Evolutionary conservation across 352 stramenopile species (phyloP).

Genomic region (Pythium myriotylum): DNA sequence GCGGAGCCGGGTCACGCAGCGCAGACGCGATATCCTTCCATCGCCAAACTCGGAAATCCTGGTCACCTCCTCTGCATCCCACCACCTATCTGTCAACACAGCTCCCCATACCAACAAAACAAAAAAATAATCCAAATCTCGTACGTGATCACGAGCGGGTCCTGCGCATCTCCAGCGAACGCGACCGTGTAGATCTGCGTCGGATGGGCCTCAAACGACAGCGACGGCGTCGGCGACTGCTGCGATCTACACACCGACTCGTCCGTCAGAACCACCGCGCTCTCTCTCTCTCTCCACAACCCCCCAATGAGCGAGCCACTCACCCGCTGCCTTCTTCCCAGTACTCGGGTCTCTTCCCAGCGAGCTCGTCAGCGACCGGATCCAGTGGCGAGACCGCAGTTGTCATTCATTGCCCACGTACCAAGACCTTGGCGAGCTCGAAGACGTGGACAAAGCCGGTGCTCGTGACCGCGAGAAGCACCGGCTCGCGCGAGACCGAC

Average conservation of each 20-base stretch:
- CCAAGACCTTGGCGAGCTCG: conserved; percentile 44
- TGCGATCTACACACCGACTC: conserved; percentile 28
- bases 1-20: conserved; percentile 30
- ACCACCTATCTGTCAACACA: neutral
- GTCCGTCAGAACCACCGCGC: neutral
- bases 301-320: neutral
- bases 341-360: conserved; percentile 25
- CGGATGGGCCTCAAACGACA: conserved; percentile 69
- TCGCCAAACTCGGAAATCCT: conserved; percentile 78
- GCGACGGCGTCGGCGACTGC: conserved; percentile 44
- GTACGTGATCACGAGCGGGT: conserved; percentile 69
- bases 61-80: conserved; percentile 57
- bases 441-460: conserved; percentile 65
- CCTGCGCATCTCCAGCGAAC: conserved; percentile 56
- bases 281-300: neutral
- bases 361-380: neutral
- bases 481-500: conserved; percentile 29
- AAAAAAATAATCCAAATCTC: too few relatives aligned
- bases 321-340: conserved; percentile 24
- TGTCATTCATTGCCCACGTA: too few relatives aligned
- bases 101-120: too few relatives aligned
- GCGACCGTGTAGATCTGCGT: conserved; percentile 76
- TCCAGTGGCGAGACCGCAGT: neutral
- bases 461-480: conserved; percentile 72
- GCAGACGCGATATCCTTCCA: conserved; percentile 65